A percentile compares a stretch with the other conserved stretches of the same genome.
Conservation (phyloP, 352 stramenopile genomes). For the Globisporangium acanthophoron region DNA sequence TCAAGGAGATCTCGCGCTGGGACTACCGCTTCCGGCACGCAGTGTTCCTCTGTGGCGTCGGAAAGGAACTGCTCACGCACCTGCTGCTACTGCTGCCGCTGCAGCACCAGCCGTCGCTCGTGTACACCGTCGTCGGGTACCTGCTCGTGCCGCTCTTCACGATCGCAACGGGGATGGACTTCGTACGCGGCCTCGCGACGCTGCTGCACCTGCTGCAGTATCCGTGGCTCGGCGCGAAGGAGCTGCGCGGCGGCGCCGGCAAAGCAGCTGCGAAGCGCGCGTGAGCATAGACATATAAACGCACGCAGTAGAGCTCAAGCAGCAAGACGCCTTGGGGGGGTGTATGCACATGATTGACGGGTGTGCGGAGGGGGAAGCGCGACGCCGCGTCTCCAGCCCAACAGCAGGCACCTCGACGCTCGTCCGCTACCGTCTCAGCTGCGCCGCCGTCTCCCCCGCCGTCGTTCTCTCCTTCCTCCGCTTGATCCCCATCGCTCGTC, state of each 20-base stretch:
- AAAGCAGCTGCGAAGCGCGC: not conserved
- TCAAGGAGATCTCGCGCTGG: conserved; percentile 53
- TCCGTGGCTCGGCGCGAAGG: conserved; percentile 16
- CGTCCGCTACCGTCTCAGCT: no score
- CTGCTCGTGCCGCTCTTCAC: conserved; percentile 55
- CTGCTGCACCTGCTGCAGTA: conserved; percentile 50
- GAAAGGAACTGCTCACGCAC: conserved; percentile 53
- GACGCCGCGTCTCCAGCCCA: no score
- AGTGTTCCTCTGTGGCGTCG: conserved; percentile 44
- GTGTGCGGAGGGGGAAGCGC: not conserved
- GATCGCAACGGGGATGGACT: conserved; percentile 50
- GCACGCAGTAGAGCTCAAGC: not conserved
- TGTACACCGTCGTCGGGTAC: conserved; percentile 31
- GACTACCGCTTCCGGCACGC: conserved; percentile 39
- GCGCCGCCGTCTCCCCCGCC: conserved; percentile 2
- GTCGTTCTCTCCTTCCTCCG: conserved; percentile 3
- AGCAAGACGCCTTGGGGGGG: not conserved
- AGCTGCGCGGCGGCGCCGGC: not conserved
- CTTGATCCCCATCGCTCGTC: not conserved
- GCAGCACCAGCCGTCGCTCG: conserved; percentile 16
- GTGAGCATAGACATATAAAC: not conserved
- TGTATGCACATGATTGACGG: not conserved
- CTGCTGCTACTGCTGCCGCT: conserved; percentile 60
- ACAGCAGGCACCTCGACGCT: no score
- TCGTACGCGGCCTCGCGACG: conserved; percentile 43